Evolutionary conservation across 1,284 basidiomycete species (phyloP), one percentile per base, ranked within the genome.

Genomic region (Ustilago loliicola): DNA sequence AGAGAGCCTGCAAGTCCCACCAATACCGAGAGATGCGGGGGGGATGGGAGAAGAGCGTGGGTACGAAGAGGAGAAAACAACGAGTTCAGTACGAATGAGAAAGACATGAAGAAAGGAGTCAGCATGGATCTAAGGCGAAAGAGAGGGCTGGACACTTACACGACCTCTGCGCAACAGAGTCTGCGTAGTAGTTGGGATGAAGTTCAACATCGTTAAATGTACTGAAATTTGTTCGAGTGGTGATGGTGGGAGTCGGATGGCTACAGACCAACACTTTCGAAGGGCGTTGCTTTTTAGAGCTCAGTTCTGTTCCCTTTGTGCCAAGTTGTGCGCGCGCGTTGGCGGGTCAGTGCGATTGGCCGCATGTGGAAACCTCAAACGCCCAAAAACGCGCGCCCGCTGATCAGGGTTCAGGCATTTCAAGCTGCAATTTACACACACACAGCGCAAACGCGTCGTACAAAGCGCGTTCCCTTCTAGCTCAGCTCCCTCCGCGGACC

Each of bases 1-100:
- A 83, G 62, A 85, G 79, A 56, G 77, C 60, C 79, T 81, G 23
- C 29, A 25, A 21, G 17, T 13, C 11, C 27, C 42, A 38, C 25
- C 50, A 60, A 29, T 21, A 54, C 19, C 45, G 48, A 51, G n/a
- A n/a, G n/a, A n/a, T n/a, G n/a, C n/a, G n/a, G n/a, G n/a, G n/a
- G n/a, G n/a, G 17, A 27, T 29, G 27, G 27, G 27, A n/a, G 45
- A 47, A n/a, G 23, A 10, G 34, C 34, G 9, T n/a, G 45, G 45
- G 1, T 47, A 21, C 15, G n/a, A n/a, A n/a, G n/a, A n/a, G n/a
- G n/a, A n/a, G n/a, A n/a, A n/a, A n/a, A n/a, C n/a, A n/a, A n/a
- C n/a, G n/a, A n/a, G n/a, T n/a, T n/a, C n/a, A n/a, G n/a, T n/a
- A n/a, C n/a, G n/a, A n/a, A n/a, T n/a, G n/a, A n/a, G n/a, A n/a